These are phyloP conservation scores for Pichia sp. DNA, from an alignment of 1,139 yeast genomes.

Conservation along the genomic window DNA sequence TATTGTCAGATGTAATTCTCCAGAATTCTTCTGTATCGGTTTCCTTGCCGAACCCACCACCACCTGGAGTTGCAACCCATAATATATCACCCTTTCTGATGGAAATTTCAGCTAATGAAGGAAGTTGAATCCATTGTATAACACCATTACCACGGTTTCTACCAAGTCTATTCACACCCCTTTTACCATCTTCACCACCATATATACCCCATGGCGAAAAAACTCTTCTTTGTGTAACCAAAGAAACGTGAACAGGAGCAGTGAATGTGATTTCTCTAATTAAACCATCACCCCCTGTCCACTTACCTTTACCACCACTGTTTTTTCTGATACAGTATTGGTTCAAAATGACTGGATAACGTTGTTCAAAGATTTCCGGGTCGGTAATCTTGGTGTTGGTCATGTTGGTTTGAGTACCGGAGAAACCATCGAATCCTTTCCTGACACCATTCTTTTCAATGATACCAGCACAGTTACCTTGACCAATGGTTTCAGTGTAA, in stretches of 20 bases:
- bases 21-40: conserved; percentile 8
- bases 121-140: conserved; percentile 9
- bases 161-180: conserved; percentile 29
- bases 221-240: conserved; percentile 30
- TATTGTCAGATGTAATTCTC: conserved; percentile 1
- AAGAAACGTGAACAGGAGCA: conserved; percentile 27
- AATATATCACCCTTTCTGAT: conserved; percentile 33
- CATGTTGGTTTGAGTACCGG: conserved; percentile 41
- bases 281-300: conserved; percentile 31
- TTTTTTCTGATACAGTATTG: conserved; percentile 25
- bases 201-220: conserved; percentile 30
- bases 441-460: conserved; percentile 1
- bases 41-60: conserved; percentile 2
- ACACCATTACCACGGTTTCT: neutral
- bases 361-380: conserved; percentile 31
- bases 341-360: conserved; percentile 30
- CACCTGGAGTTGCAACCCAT: conserved; percentile 22
- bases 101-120: conserved; percentile 20
- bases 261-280: conserved; percentile 30
- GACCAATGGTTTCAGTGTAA: conserved; percentile 35
- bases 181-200: conserved; percentile 33
- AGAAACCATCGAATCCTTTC: conserved; percentile 22
- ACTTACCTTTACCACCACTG: conserved; percentile 28
- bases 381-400: conserved; percentile 35
- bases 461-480: conserved; percentile 1